Evolutionary conservation across 1,139 yeast genomes (phyloP).

Genomic region (Hemisphaericaspora lyxosophila): DNA sequence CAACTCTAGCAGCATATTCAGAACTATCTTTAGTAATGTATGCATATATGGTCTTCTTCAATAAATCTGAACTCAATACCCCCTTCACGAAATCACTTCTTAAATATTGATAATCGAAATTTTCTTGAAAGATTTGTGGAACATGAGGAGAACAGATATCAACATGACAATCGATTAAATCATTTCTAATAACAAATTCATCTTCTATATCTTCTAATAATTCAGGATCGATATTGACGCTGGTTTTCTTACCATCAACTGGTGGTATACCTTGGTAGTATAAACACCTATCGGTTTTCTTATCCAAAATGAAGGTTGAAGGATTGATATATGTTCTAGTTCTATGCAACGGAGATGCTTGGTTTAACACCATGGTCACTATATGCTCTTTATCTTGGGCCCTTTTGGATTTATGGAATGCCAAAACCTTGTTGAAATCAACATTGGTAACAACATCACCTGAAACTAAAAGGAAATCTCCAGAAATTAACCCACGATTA

Average conservation of each 20-base stretch:
- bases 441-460: slow-evolving; percentile 95
- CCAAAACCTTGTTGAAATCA: slow-evolving; percentile 71
- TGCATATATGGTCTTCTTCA: slow-evolving; percentile 88
- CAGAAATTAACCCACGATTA: slow-evolving; percentile 81
- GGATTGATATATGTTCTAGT: slow-evolving; percentile 78
- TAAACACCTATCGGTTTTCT: slow-evolving; percentile 69
- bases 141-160: slow-evolving; percentile 95
- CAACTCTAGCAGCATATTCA: slow-evolving; percentile 88
- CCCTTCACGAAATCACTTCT: slow-evolving; percentile 90
- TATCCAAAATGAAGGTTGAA: slow-evolving; percentile 80
- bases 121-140: slow-evolving; percentile 93
- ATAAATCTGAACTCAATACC: slow-evolving; percentile 82
- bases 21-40: slow-evolving; percentile 65
- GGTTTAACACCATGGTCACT: slow-evolving; percentile 87
- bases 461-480: slow-evolving; percentile 84
- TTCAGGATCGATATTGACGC: slow-evolving; percentile 80
- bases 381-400: slow-evolving; percentile 83
- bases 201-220: slow-evolving; percentile 71
- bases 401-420: slow-evolving; percentile 70
- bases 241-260: slow-evolving; percentile 51
- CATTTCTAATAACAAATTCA: slow-evolving; percentile 80
- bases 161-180: slow-evolving; percentile 91
- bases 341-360: slow-evolving; percentile 84
- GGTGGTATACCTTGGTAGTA: slow-evolving; percentile 78
- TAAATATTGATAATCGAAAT: slow-evolving; percentile 87